phyloP scores from a whole-genome alignment of 495 filamentous ascomycete genomes.

The Penicillium salamii region DNA sequence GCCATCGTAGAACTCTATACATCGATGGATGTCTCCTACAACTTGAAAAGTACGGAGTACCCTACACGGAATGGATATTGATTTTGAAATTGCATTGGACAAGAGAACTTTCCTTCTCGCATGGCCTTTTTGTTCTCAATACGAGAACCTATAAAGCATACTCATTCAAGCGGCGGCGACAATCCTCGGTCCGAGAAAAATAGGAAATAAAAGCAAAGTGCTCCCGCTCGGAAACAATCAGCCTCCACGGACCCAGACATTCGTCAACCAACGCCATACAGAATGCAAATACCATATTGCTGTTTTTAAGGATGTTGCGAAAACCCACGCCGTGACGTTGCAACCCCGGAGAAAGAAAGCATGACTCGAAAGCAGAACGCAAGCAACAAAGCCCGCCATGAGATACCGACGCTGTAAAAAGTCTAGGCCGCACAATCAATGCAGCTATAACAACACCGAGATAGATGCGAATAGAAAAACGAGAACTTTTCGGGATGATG shows the following conservation, averaged over 20 bases:
- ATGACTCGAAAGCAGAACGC: conserved; percentile 21
- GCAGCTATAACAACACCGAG: conserved; percentile 44
- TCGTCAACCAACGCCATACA: conserved; percentile 53
- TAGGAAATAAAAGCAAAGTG: conserved; percentile 32
- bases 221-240: conserved; percentile 32
- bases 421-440: conserved; percentile 46
- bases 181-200: conserved; percentile 45
- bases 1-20: too few relatives aligned
- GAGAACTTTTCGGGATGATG: conserved; percentile 41
- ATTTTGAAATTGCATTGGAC: conserved; percentile 27
- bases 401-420: conserved; percentile 53
- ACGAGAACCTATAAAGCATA: conserved; percentile 18
- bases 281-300: conserved; percentile 41
- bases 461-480: conserved; percentile 42
- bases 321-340: not conserved
- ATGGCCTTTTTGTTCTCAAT: conserved; percentile 13
- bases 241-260: conserved; percentile 40
- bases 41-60: too few relatives aligned
- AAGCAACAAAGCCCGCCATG: conserved; percentile 43
- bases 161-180: conserved; percentile 35
- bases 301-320: conserved; percentile 21
- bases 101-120: conserved; percentile 29
- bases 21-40: too few relatives aligned
- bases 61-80: too few relatives aligned
- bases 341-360: conserved; percentile 38